These are phyloP conservation scores for Akanthomyces lecanii DNA, from an alignment of 2,329 filamentous ascomycete species.

Conservation along the genomic window DNA sequence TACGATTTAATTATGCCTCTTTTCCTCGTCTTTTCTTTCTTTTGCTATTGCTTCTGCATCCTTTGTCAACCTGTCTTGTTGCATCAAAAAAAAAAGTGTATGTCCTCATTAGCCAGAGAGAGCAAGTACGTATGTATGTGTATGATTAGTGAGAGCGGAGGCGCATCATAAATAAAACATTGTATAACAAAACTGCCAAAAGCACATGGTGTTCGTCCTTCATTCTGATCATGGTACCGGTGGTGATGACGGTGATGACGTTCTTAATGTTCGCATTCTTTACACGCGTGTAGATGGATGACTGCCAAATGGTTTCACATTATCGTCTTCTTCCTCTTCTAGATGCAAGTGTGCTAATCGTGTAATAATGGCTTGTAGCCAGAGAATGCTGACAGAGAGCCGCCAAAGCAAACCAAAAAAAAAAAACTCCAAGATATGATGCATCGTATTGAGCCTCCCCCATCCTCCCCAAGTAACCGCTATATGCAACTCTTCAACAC, in stretches of 20 bases:
- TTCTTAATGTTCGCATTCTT: background rate
- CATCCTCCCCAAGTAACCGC: background rate
- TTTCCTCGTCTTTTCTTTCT: background rate
- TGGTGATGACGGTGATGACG: too few species aligned
- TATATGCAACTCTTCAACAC: background rate
- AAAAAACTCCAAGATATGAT: slow-evolving; percentile 12
- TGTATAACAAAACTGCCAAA: too few species aligned
- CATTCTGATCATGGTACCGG: too few species aligned
- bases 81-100: too few species aligned
- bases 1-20: background rate
- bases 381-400: background rate
- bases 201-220: too few species aligned
- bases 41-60: too few species aligned
- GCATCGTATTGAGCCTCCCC: background rate
- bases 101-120: too few species aligned
- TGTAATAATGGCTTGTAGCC: background rate
- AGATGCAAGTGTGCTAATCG: background rate
- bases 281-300: background rate
- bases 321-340: background rate
- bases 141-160: too few species aligned
- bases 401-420: background rate
- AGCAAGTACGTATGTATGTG: too few species aligned
- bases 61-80: too few species aligned
- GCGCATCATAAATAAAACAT: too few species aligned
- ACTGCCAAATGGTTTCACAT: background rate